Evolutionary conservation across 805 yeast species (phyloP).

Genomic region (Candida arabinofermentans): DNA sequence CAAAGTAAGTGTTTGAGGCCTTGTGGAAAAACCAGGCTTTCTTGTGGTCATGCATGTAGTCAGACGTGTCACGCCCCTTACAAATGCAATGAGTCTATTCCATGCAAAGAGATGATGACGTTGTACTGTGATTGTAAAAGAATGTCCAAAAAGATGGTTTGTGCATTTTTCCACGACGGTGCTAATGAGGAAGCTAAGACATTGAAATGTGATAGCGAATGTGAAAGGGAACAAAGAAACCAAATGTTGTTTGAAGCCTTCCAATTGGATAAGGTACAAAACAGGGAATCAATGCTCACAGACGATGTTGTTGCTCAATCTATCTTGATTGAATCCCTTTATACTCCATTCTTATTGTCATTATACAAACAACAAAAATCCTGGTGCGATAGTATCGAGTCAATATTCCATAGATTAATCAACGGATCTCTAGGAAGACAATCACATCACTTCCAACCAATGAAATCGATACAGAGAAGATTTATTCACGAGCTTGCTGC

Average conservation of each 20-base stretch:
- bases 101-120: slow-evolving; percentile 48
- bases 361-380: slow-evolving; percentile 50
- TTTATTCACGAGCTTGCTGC: slow-evolving; percentile 69
- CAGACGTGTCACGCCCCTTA: slow-evolving; percentile 59
- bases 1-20: slow-evolving; percentile 50
- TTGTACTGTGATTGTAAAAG: slow-evolving; percentile 67
- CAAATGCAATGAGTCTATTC: slow-evolving; percentile 46
- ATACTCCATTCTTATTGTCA: slow-evolving; percentile 42
- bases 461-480: slow-evolving; percentile 63
- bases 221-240: slow-evolving; percentile 59
- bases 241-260: slow-evolving; percentile 62
- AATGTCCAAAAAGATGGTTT: slow-evolving; percentile 40
- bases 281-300: slow-evolving; percentile 10
- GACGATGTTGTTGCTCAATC: slow-evolving; percentile 21
- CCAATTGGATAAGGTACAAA: slow-evolving; percentile 16
- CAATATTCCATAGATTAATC: slow-evolving; percentile 45
- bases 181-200: slow-evolving; percentile 31
- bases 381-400: slow-evolving; percentile 71
- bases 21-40: slow-evolving; percentile 48
- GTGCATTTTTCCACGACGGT: slow-evolving; percentile 34
- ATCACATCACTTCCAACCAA: slow-evolving; percentile 64
- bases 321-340: slow-evolving; percentile 31
- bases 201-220: slow-evolving; percentile 66
- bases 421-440: slow-evolving; percentile 33
- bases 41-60: slow-evolving; percentile 69